Evolutionary conservation across 495 filamentous ascomycete genomes (phyloP).

Genomic region (Penicillium pancosmium): DNA sequence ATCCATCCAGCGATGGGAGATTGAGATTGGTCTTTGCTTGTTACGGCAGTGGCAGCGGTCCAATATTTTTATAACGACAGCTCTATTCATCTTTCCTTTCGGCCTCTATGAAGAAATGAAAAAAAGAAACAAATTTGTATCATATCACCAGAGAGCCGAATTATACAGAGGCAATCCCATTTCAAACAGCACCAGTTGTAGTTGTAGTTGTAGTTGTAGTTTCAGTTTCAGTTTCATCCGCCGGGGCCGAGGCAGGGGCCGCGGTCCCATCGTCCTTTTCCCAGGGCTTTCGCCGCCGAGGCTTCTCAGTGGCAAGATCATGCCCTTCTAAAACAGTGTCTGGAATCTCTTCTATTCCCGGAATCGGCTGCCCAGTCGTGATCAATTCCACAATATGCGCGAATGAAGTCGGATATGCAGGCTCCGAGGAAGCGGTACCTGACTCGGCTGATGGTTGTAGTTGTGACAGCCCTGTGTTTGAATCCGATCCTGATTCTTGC

Average conservation of each 20-base stretch:
- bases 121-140: neutral
- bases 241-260: neutral
- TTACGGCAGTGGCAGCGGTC: constrained; percentile 9
- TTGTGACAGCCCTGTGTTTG: no score
- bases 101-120: neutral
- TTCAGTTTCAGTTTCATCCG: no score
- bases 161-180: neutral
- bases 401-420: constrained; percentile 84
- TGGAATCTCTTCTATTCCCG: constrained; percentile 89
- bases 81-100: neutral
- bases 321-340: constrained; percentile 73
- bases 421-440: constrained; percentile 28
- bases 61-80: constrained; percentile 9
- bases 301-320: constrained; percentile 50
- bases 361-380: constrained; percentile 78
- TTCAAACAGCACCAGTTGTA: constrained; percentile 8
- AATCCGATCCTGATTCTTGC: no score
- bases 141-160: neutral
- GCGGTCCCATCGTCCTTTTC: constrained; percentile 52
- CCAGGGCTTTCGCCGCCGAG: constrained; percentile 77
- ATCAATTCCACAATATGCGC: constrained; percentile 89
- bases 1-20: neutral
- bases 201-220: constrained; percentile 15
- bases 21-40: neutral
- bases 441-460: no score